These are phyloP conservation scores for Cnidoscolus chayamansa DNA, from an alignment of 441 rosid species.

Conservation along the genomic window DNA sequence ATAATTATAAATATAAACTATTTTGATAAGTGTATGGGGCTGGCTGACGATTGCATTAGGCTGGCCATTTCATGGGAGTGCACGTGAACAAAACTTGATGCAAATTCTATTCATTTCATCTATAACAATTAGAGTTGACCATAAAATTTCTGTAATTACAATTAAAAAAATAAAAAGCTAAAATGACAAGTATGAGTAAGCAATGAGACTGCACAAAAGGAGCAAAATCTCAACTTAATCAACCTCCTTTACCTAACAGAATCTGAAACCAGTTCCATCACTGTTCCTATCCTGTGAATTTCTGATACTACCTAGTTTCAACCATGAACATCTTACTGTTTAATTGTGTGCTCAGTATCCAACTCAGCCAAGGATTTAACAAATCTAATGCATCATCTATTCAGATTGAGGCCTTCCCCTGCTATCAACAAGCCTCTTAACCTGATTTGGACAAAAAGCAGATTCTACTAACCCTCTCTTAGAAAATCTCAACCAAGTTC, in stretches of 20 bases:
- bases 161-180: neutral
- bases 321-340: conserved; percentile 5
- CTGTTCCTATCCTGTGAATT: conserved; percentile 25
- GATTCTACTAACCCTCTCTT: conserved; percentile 19
- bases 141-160: conserved; percentile 11
- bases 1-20: no score
- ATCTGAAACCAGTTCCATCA: conserved; percentile 18
- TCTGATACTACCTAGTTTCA: conserved; percentile 23
- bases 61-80: neutral
- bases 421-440: neutral
- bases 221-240: neutral
- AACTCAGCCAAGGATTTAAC: neutral
- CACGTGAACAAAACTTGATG: neutral
- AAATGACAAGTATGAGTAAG: neutral
- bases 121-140: neutral
- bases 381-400: conserved; percentile 1
- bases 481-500: conserved; percentile 31
- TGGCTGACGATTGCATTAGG: neutral
- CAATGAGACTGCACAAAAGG: neutral
- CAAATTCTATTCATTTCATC: conserved; percentile 1
- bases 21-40: no score
- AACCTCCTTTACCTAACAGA: conserved; percentile 6
- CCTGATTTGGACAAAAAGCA: conserved; percentile 2
- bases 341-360: conserved; percentile 16
- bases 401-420: neutral